Evolutionary conservation across 768 basidiomycete genomes (phyloP).

Genomic region (Rossbeevera mucosa): DNA sequence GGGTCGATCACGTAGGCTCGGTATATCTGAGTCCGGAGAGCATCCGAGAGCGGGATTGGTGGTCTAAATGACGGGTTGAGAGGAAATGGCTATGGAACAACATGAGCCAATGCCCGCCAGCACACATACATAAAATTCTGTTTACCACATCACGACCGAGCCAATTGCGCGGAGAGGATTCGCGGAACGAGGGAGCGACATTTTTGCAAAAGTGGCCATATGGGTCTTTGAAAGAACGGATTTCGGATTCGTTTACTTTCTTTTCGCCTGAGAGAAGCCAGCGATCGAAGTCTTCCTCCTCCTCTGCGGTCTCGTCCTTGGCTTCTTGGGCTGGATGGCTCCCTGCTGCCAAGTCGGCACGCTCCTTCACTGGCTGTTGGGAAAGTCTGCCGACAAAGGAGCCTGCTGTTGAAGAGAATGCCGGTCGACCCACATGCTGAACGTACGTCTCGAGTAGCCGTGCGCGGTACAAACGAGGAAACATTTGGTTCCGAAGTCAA

Average conservation of each 20-base stretch:
- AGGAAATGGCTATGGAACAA: constrained; percentile 72
- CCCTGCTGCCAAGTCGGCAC: background rate
- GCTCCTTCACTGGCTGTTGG: constrained; percentile 5
- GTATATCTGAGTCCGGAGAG: constrained; percentile 54
- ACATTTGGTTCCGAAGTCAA: too few relatives aligned
- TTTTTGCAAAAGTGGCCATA: constrained; percentile 19
- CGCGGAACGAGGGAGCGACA: constrained; percentile 20
- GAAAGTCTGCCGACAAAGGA: constrained; percentile 9
- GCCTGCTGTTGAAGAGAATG: constrained; percentile 22
- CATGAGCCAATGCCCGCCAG: background rate
- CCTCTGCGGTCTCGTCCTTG: constrained; percentile 7
- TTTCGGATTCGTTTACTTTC: constrained; percentile 16
- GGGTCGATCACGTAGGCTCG: constrained; percentile 57
- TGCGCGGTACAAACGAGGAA: too few relatives aligned
- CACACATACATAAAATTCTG: constrained; percentile 20
- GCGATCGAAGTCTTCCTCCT: constrained; percentile 14
- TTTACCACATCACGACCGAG: constrained; percentile 54
- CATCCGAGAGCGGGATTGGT: constrained; percentile 68
- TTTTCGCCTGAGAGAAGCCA: constrained; percentile 13
- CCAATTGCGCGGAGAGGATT: constrained; percentile 52
- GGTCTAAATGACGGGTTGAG: constrained; percentile 82
- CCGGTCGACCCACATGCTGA: too few relatives aligned
- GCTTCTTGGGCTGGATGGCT: background rate
- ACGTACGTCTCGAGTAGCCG: too few relatives aligned
- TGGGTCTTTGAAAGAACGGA: constrained; percentile 12